phyloP scores from a whole-genome alignment of 108 stramenopile genomes.

The Fistulifera pelliculosa region DNA sequence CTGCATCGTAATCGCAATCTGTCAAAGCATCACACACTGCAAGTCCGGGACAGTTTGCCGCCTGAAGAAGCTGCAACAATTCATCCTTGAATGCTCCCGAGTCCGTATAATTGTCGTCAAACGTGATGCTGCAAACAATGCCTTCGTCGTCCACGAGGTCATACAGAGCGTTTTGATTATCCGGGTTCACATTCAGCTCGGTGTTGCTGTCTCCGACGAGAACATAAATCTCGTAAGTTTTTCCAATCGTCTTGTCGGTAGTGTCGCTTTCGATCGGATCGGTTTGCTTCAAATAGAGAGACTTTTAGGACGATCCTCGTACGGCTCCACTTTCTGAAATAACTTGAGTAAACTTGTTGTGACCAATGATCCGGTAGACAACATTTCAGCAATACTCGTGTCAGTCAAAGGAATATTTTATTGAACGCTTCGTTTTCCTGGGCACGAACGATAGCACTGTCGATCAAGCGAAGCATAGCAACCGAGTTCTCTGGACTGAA shows the following conservation, averaged over 20 bases:
- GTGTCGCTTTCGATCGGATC: background rate
- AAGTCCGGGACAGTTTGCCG: background rate
- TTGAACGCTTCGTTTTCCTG: conserved; percentile 1
- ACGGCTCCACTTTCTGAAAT: background rate
- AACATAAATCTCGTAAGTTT: conserved; percentile 1
- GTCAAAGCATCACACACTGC: background rate
- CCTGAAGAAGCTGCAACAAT: background rate
- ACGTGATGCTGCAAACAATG: background rate
- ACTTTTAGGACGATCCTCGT: background rate
- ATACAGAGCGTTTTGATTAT: background rate
- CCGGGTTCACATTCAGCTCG: background rate
- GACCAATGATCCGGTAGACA: background rate
- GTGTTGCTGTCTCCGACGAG: background rate
- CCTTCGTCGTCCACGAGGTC: background rate
- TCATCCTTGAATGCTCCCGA: too few species aligned
- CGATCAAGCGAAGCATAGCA: background rate
- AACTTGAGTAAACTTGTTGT: background rate
- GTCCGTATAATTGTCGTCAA: conserved; percentile 1
- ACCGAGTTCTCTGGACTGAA: background rate
- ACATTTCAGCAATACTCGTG: background rate
- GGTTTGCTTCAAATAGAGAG: background rate
- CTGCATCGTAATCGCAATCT: background rate
- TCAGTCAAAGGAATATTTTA: conserved; percentile 1
- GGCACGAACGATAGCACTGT: background rate
- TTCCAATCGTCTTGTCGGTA: background rate